These are phyloP conservation scores for Verticillium dahliae DNA, from an alignment of 2,329 filamentous ascomycete genomes.

Conservation along the genomic window DNA sequence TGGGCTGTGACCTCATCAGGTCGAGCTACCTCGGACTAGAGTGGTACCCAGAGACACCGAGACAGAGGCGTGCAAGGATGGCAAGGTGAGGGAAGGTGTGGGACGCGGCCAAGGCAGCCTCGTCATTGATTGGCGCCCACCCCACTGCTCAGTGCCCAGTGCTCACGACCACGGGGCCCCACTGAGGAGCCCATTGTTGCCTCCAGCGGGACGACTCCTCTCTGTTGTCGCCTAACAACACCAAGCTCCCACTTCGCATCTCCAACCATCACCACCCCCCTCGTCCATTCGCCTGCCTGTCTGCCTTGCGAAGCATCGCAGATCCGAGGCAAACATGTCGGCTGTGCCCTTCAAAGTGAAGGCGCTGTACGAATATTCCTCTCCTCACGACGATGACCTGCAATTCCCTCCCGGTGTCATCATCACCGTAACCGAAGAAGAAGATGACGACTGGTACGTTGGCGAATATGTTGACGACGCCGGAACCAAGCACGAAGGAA, in stretches of 20 bases:
- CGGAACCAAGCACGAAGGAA: slow-evolving; percentile 72
- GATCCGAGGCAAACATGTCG: slow-evolving; percentile 9
- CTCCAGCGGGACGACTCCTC: slow-evolving; percentile 2
- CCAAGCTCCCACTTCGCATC: background rate
- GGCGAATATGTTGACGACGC: slow-evolving; percentile 77
- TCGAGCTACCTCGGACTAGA: background rate
- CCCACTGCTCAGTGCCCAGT: background rate
- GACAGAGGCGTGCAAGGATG: background rate
- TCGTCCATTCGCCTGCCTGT: background rate
- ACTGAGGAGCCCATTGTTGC: background rate
- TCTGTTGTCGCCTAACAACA: background rate
- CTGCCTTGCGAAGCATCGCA: background rate
- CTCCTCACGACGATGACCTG: slow-evolving; percentile 90
- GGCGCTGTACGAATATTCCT: slow-evolving; percentile 90
- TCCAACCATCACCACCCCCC: background rate
- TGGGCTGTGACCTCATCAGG: background rate
- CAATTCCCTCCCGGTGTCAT: slow-evolving; percentile 79
- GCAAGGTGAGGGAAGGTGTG: background rate
- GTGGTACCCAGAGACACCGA: background rate
- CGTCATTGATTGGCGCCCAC: background rate
- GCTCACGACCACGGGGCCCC: background rate
- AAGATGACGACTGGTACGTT: slow-evolving; percentile 90
- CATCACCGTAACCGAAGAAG: slow-evolving; percentile 87
- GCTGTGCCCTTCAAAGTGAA: slow-evolving; percentile 83
- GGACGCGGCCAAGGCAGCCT: background rate